phyloP scores from a whole-genome alignment of 768 basidiomycete species.

The Pulveroboletus ravenelii region DNA sequence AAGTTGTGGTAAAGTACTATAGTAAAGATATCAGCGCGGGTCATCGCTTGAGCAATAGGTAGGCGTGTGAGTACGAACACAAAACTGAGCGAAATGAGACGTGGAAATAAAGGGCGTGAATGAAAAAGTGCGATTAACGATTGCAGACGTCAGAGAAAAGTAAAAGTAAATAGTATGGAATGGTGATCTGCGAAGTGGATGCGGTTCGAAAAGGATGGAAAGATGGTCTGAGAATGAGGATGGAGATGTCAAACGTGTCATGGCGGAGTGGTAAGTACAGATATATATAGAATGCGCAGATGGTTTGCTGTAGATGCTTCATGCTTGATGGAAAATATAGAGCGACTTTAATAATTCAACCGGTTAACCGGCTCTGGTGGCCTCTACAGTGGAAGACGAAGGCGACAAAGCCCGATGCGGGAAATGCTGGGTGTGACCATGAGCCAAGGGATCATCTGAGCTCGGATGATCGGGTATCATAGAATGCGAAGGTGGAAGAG shows the following conservation, averaged over 20 bases:
- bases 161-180: conserved; percentile 29
- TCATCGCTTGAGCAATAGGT: conserved; percentile 29
- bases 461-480: conserved; percentile 35
- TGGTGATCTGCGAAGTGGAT: conserved; percentile 26
- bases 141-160: conserved; percentile 20
- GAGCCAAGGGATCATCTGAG: conserved; percentile 26
- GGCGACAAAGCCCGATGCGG: conserved; percentile 36
- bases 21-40: conserved; percentile 31
- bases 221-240: conserved; percentile 26
- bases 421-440: conserved; percentile 37
- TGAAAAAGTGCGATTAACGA: conserved; percentile 28
- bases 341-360: conserved; percentile 36
- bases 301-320: conserved; percentile 37
- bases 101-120: conserved; percentile 13
- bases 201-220: conserved; percentile 21
- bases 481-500: conserved; percentile 29
- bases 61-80: conserved; percentile 21
- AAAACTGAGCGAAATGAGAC: conserved; percentile 13
- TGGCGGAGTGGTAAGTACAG: conserved; percentile 34
- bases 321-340: conserved; percentile 36
- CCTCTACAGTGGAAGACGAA: conserved; percentile 37
- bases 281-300: conserved; percentile 39
- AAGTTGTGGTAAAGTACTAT: conserved; percentile 29
- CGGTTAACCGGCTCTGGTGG: conserved; percentile 38
- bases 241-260: conserved; percentile 32